Conservation (phyloP, 106 monocot species). For the Triglochin maritima region DNA sequence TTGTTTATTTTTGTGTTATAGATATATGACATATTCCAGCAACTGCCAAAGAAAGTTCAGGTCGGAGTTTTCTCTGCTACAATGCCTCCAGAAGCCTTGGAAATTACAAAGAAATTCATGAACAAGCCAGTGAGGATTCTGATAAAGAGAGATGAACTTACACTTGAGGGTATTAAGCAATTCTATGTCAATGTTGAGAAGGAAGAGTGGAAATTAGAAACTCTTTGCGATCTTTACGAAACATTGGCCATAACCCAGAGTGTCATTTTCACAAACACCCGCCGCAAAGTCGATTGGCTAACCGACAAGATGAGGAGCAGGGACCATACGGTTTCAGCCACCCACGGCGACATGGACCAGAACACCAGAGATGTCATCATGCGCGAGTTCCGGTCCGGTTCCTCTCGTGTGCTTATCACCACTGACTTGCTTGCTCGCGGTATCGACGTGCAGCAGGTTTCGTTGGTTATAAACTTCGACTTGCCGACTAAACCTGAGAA, state of each 20-base stretch:
- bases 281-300: conserved; percentile 12
- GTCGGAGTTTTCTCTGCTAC: conserved; percentile 10
- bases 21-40: conserved; percentile 11
- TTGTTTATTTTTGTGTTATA: neutral
- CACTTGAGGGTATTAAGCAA: conserved; percentile 47
- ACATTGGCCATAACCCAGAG: conserved; percentile 14
- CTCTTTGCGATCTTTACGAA: conserved; percentile 29
- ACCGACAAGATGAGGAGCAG: conserved; percentile 13
- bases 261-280: conserved; percentile 11
- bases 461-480: conserved; percentile 5
- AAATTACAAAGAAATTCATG: conserved; percentile 7
- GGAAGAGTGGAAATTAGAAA: conserved; percentile 44
- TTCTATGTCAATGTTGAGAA: conserved; percentile 48
- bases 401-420: conserved; percentile 14
- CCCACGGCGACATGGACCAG: conserved; percentile 20
- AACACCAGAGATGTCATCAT: conserved; percentile 15
- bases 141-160: conserved; percentile 48
- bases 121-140: conserved; percentile 19
- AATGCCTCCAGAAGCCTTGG: conserved; percentile 6
- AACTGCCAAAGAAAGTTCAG: conserved; percentile 3
- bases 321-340: conserved; percentile 11
- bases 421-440: conserved; percentile 13
- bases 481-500: conserved; percentile 10
- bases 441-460: conserved; percentile 12
- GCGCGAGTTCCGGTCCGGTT: conserved; percentile 12